Percentiles rank a stretch among this genome's conserved stretches.
These are phyloP conservation scores for Glarea lozoyensis DNA, from an alignment of 495 filamentous ascomycete genomes.

Conservation along the genomic window DNA sequence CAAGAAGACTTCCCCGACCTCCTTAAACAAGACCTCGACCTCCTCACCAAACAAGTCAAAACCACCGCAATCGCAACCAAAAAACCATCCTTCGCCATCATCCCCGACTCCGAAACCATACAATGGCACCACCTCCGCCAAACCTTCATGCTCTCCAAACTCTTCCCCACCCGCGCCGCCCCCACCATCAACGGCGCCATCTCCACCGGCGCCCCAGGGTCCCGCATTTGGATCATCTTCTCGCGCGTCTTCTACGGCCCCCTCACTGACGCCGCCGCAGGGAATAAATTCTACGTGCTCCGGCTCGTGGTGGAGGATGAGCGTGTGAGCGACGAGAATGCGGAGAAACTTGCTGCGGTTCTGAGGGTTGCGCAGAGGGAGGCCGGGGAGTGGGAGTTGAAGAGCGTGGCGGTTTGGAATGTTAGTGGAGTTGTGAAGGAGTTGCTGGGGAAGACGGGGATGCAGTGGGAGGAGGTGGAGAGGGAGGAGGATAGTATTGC, in stretches of 20 bases:
- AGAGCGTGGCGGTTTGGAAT: constrained; percentile 44
- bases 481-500: constrained; percentile 42
- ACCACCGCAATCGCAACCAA: constrained; percentile 21
- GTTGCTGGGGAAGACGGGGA: constrained; percentile 23
- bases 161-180: constrained; percentile 30
- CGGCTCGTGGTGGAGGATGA: constrained; percentile 66
- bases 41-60: constrained; percentile 27
- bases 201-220: constrained; percentile 34
- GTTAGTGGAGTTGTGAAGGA: constrained; percentile 26
- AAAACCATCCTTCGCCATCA: constrained; percentile 44
- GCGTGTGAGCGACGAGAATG: constrained; percentile 27
- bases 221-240: constrained; percentile 73
- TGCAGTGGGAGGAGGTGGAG: constrained; percentile 32
- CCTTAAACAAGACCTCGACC: constrained; percentile 46
- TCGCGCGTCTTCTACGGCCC: constrained; percentile 56
- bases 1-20: constrained; percentile 42
- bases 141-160: constrained; percentile 61
- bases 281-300: constrained; percentile 71
- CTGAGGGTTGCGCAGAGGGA: constrained; percentile 31
- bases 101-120: constrained; percentile 64
- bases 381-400: constrained; percentile 31
- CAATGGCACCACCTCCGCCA: constrained; percentile 84
- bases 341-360: constrained; percentile 30
- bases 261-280: constrained; percentile 24
- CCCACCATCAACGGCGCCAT: constrained; percentile 65